phyloP scores from a whole-genome alignment of 345 rosid species.

The Brassica carinata region DNA sequence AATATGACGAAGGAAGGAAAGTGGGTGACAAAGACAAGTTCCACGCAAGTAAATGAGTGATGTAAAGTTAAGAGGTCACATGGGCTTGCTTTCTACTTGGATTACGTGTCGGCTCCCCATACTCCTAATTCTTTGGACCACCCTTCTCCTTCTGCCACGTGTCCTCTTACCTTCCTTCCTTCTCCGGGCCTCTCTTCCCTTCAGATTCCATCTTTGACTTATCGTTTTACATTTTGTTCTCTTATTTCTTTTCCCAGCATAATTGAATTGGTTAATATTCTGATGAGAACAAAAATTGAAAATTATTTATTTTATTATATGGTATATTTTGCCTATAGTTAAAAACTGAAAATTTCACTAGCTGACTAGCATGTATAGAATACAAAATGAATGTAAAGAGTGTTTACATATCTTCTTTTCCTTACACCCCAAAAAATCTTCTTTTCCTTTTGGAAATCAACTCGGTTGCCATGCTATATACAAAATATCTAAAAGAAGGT shows the following conservation, averaged over 20 bases:
- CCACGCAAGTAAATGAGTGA: slow-evolving; percentile 39
- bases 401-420: not conserved
- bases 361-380: not conserved
- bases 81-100: slow-evolving; percentile 25
- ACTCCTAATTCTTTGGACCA: slow-evolving; percentile 26
- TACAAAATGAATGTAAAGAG: not conserved
- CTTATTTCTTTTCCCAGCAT: not conserved
- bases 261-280: not conserved
- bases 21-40: slow-evolving; percentile 44
- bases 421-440: not conserved
- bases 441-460: not conserved
- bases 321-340: not conserved
- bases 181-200: slow-evolving; percentile 28
- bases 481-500: not conserved
- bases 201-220: slow-evolving; percentile 32
- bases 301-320: not conserved
- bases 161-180: slow-evolving; percentile 24
- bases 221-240: not conserved
- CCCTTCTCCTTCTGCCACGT: slow-evolving; percentile 37
- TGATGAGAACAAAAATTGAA: not conserved
- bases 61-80: slow-evolving; percentile 38
- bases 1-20: slow-evolving; percentile 25
- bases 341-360: not conserved
- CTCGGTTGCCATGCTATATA: not conserved
- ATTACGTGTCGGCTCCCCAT: slow-evolving; percentile 40